Evolutionary conservation across 1,139 yeast genomes (phyloP).

Genomic region (Hanseniaspora gamundiae): DNA sequence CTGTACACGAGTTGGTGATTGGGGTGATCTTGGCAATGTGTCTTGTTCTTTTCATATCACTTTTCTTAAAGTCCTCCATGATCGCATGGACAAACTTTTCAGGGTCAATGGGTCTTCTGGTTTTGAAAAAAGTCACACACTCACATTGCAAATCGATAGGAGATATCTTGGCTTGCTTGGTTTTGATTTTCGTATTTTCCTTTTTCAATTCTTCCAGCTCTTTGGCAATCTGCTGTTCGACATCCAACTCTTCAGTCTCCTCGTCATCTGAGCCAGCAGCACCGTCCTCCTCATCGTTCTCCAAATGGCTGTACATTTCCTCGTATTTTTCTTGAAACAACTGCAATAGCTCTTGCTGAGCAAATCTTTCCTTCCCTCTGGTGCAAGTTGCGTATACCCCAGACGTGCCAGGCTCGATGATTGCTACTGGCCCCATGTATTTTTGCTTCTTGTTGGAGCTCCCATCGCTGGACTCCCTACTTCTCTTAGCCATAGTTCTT

Average conservation of each 20-base stretch:
- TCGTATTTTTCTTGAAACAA: conserved; percentile 49
- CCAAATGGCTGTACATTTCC: conserved; percentile 32
- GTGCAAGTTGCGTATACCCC: conserved; percentile 83
- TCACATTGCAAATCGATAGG: conserved; percentile 70
- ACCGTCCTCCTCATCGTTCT: conserved; percentile 28
- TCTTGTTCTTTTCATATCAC: conserved; percentile 41
- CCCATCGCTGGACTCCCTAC: background rate
- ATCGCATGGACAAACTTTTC: conserved; percentile 51
- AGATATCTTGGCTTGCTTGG: conserved; percentile 38
- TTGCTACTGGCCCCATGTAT: background rate
- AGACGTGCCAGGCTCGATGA: conserved; percentile 58
- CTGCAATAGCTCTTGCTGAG: conserved; percentile 58
- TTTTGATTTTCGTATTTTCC: conserved; percentile 26
- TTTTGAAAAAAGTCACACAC: conserved; percentile 73
- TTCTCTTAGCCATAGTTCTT: background rate
- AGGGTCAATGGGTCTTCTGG: conserved; percentile 69
- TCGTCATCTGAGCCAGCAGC: conserved; percentile 27
- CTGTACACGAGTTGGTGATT: conserved; percentile 60
- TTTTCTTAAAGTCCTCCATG: conserved; percentile 37
- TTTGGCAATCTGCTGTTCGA: conserved; percentile 63
- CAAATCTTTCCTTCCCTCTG: conserved; percentile 62
- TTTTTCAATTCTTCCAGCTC: conserved; percentile 52
- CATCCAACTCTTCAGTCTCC: conserved; percentile 34
- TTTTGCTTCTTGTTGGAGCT: background rate
- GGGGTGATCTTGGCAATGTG: conserved; percentile 76